Base-by-base conservation (phyloP, 1,284 basidiomycete genomes). In the Anthracocystis panici-leucophaei region DNA sequence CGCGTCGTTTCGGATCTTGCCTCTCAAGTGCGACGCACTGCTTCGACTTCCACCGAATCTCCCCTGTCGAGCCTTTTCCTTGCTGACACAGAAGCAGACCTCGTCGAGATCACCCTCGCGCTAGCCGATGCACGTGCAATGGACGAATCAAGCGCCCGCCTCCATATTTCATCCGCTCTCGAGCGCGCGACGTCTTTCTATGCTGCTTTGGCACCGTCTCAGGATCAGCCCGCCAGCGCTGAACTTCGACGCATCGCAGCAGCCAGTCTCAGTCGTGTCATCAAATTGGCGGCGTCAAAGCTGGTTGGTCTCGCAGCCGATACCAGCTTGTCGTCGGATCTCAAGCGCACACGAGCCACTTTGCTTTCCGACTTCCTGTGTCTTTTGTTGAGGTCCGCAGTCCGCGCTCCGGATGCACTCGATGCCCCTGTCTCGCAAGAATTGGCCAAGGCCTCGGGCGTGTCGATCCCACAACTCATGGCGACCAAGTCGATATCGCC, bases 1-100 rank as follows among this genome's bases (percentile, higher is more conserved):
- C 90, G 89, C 86, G 87, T 41, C 89, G 89, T 74, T 63, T 65
- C 65, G 14, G 89, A 88, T 18, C 88, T 89, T 12, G 58, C 57
- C 16, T 52, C 52, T n/a, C 72, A 75, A 38, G 50, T 75, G 12
- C 66, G 72, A n/a, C 45, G 72, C 5, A 25, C 65, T 5, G 62
- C 66, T 29, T 44, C 52, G 2, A 44, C 62, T 7, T 25, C 56
- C 9, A 35, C 71, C 31, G 58, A 56, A 12, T 40, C 50, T 3
- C 18, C 56, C 6, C 23, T 69, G 2, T 27, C 60, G 12, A 40
- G 33, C 5, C 45, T 55, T 4, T 65, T 74, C 42, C 54, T 69
- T 16, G 31, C 8, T 1, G 63, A 69, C 3, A 45, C 59, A 18
- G 51, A 75, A 44, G 31, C 33, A 7, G 68, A 64, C 12, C 21